phyloP scores from a whole-genome alignment of 2,329 filamentous ascomycete species.

The Cordyceps militaris region DNA sequence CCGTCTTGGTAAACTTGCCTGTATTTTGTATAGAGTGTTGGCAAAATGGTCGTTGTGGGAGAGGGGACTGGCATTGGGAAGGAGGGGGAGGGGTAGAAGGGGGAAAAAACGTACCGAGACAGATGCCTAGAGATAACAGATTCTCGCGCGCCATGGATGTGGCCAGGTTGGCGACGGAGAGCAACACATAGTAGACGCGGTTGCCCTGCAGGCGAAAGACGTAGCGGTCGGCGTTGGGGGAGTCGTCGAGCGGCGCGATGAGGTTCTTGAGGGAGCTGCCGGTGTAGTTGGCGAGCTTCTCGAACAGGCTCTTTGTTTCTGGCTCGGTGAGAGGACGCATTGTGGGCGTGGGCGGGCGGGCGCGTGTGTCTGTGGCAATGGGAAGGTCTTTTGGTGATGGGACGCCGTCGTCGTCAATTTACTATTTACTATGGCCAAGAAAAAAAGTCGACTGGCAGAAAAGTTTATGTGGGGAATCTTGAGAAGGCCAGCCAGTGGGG shows the following conservation, averaged over 20 bases:
- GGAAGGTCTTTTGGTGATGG: not conserved
- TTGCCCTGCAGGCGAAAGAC: slow-evolving; percentile 79
- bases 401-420: not conserved
- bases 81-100: not conserved
- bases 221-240: slow-evolving; percentile 64
- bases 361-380: not conserved
- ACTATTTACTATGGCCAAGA: not conserved
- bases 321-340: slow-evolving; percentile 79
- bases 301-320: slow-evolving; percentile 76
- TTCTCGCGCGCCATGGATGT: slow-evolving; percentile 76
- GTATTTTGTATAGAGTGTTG: too few relatives aligned
- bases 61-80: too few relatives aligned
- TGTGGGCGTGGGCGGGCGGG: slow-evolving; percentile 20
- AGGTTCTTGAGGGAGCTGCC: slow-evolving; percentile 80
- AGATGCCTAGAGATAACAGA: slow-evolving; percentile 82
- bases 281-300: slow-evolving; percentile 91
- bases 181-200: slow-evolving; percentile 85
- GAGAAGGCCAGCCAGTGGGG: not conserved
- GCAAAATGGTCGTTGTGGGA: not conserved
- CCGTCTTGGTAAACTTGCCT: slow-evolving; percentile 95
- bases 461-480: not conserved
- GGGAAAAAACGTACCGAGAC: slow-evolving; percentile 47
- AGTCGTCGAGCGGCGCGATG: slow-evolving; percentile 64
- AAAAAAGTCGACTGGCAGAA: slow-evolving; percentile 4
- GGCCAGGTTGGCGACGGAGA: slow-evolving; percentile 85